These are phyloP conservation scores for Candida corydali DNA, from an alignment of 805 yeast genomes.

Conservation along the genomic window DNA sequence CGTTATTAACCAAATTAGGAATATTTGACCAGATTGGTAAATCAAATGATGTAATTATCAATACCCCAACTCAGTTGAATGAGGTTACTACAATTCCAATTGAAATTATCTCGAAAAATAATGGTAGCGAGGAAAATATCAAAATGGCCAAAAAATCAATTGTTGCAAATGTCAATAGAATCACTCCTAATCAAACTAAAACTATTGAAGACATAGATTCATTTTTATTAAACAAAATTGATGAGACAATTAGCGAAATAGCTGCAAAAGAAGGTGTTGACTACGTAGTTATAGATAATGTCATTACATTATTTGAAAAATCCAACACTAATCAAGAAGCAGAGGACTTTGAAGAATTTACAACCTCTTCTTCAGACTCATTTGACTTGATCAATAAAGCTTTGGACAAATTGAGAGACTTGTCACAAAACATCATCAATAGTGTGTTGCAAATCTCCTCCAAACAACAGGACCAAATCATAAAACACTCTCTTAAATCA, in stretches of 20 bases:
- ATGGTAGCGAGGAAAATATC: slow-evolving; percentile 46
- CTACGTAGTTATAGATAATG: slow-evolving; percentile 54
- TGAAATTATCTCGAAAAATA: slow-evolving; percentile 58
- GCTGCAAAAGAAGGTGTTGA: slow-evolving; percentile 47
- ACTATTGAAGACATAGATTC: slow-evolving; percentile 62
- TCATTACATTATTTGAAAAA: slow-evolving; percentile 55
- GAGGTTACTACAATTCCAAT: slow-evolving; percentile 45
- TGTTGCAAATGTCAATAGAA: slow-evolving; percentile 66
- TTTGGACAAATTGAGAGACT: slow-evolving; percentile 54
- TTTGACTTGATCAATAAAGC: slow-evolving; percentile 52
- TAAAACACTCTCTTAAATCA: slow-evolving; percentile 51
- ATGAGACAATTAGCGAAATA: slow-evolving; percentile 32
- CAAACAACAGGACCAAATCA: slow-evolving; percentile 53
- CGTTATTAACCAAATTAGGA: slow-evolving; percentile 55
- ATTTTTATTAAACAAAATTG: slow-evolving; percentile 49
- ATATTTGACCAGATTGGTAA: slow-evolving; percentile 40
- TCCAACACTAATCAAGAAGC: slow-evolving; percentile 25
- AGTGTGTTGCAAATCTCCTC: slow-evolving; percentile 49
- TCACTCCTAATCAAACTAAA: slow-evolving; percentile 62
- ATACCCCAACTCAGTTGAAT: slow-evolving; percentile 38
- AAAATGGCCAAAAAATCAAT: slow-evolving; percentile 67
- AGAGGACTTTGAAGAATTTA: slow-evolving; percentile 45
- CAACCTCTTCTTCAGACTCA: slow-evolving; percentile 69
- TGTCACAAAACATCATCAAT: slow-evolving; percentile 50
- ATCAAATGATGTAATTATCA: slow-evolving; percentile 32